Conservation (phyloP, 495 filamentous ascomycete species). For the Daldinia caldariorum region DNA sequence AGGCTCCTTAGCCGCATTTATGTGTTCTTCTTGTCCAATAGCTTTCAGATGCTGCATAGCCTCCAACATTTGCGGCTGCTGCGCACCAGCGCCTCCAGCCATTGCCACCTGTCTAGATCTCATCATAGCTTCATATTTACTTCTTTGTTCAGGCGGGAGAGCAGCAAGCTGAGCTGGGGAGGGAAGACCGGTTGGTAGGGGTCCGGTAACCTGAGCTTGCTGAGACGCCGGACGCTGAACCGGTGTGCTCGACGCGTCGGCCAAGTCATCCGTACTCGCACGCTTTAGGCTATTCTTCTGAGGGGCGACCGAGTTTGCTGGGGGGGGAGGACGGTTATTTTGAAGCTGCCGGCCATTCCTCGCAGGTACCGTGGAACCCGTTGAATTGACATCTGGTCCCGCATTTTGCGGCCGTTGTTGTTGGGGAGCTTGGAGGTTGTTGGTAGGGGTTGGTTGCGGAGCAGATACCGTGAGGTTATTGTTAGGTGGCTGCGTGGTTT, state of each 20-base stretch:
- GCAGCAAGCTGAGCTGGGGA: conserved; percentile 63
- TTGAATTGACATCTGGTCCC: conserved; percentile 26
- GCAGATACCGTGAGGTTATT: conserved; percentile 48
- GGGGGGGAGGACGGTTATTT: conserved; percentile 32
- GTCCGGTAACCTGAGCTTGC: conserved; percentile 35
- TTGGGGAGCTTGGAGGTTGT: conserved; percentile 18
- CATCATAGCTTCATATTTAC: conserved; percentile 52
- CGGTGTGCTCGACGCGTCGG: conserved; percentile 55
- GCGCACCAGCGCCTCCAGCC: conserved; percentile 17
- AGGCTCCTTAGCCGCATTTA: conserved; percentile 40
- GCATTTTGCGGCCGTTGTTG: conserved; percentile 39
- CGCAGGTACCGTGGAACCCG: conserved; percentile 28
- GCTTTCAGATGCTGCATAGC: conserved; percentile 48
- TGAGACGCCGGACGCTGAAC: conserved; percentile 48
- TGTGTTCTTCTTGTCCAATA: conserved; percentile 47
- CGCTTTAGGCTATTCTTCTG: conserved; percentile 62
- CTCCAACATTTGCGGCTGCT: conserved; percentile 31
- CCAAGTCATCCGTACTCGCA: conserved; percentile 68
- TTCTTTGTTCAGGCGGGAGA: conserved; percentile 62
- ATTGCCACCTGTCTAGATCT: conserved; percentile 43
- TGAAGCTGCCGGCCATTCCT: conserved; percentile 45
- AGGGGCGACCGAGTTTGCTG: conserved; percentile 24
- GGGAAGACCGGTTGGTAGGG: conserved; percentile 36
- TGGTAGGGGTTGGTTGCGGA: conserved; percentile 36
- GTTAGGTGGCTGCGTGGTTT: conserved; percentile 43